A percentile compares a stretch with the other conserved stretches of the same genome.
Conservation (phyloP, 2,329 filamentous ascomycete species). For the Ophiostoma sp. region DNA sequence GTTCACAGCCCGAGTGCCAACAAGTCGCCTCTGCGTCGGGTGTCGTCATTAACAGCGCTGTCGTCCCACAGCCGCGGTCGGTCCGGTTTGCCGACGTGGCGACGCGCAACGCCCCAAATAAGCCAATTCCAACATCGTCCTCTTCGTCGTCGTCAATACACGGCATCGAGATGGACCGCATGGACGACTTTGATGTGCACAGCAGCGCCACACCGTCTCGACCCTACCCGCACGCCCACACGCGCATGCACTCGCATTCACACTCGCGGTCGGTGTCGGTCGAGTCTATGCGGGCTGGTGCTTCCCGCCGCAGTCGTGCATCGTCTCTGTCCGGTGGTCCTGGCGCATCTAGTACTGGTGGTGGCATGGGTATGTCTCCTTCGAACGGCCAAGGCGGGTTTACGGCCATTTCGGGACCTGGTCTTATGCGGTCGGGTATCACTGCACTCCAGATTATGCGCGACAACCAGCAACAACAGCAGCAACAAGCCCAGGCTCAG, state of each 20-base stretch:
- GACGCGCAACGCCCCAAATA: background rate
- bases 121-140: background rate
- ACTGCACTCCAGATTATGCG: conserved; percentile 26
- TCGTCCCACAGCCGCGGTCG: background rate
- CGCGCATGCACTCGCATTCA: conserved; percentile 16
- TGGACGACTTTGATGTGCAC: conserved; percentile 25
- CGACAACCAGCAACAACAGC: conserved; percentile 20
- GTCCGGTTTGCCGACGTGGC: conserved; percentile 4
- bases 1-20: conserved; percentile 1
- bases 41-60: background rate
- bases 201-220: conserved; percentile 52
- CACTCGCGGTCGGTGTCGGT: conserved; percentile 9
- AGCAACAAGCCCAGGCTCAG: background rate
- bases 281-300: background rate
- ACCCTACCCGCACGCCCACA: conserved; percentile 52
- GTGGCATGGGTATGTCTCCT: background rate
- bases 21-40: background rate
- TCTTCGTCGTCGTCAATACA: background rate
- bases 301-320: background rate
- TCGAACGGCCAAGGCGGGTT: background rate
- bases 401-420: background rate
- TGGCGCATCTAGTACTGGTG: background rate
- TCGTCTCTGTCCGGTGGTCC: background rate
- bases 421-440: conserved; percentile 26
- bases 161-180: conserved; percentile 19